Conservation (phyloP, 2,329 filamentous ascomycete genomes). For the Raffaelea albimanens region DNA sequence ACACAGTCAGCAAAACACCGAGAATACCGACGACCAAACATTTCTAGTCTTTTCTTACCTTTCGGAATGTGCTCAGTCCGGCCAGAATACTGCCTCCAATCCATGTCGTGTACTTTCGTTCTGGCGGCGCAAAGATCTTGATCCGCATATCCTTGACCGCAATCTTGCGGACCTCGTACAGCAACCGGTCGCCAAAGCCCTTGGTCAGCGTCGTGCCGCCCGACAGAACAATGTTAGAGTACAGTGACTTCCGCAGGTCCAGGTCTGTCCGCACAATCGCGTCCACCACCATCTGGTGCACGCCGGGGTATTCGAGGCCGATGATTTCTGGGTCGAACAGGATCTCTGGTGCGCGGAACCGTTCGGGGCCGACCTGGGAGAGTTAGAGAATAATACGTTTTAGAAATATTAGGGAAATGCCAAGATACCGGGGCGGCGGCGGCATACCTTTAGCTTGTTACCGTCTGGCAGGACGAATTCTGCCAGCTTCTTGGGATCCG, state of each 20-base stretch:
- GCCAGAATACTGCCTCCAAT: slow-evolving; percentile 96
- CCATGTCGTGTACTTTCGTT: slow-evolving; percentile 98
- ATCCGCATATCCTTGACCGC: slow-evolving; percentile 99
- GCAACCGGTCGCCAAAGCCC: slow-evolving; percentile 86
- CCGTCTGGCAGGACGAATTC: slow-evolving; percentile 91
- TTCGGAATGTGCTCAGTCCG: slow-evolving; percentile 94
- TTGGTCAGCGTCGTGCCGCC: slow-evolving; percentile 94
- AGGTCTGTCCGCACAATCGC: slow-evolving; percentile 92
- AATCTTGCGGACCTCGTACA: slow-evolving; percentile 84
- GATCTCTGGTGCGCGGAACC: slow-evolving; percentile 93
- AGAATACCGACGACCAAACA: neutral
- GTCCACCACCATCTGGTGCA: slow-evolving; percentile 97
- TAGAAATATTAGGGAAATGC: neutral
- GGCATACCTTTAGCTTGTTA: slow-evolving; percentile 74
- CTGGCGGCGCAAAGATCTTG: slow-evolving; percentile 96
- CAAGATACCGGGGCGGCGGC: slow-evolving; percentile 4
- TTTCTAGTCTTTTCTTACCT: slow-evolving; percentile 53
- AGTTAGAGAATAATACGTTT: neutral
- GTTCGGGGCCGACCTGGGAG: slow-evolving; percentile 72
- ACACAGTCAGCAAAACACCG: neutral
- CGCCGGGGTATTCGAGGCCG: slow-evolving; percentile 88
- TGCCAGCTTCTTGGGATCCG: slow-evolving; percentile 65
- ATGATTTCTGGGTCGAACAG: slow-evolving; percentile 97
- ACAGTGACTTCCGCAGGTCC: slow-evolving; percentile 87
- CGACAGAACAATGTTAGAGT: slow-evolving; percentile 93